Conservation (phyloP, 257 asterid species). For the Ilex asprella region DNA sequence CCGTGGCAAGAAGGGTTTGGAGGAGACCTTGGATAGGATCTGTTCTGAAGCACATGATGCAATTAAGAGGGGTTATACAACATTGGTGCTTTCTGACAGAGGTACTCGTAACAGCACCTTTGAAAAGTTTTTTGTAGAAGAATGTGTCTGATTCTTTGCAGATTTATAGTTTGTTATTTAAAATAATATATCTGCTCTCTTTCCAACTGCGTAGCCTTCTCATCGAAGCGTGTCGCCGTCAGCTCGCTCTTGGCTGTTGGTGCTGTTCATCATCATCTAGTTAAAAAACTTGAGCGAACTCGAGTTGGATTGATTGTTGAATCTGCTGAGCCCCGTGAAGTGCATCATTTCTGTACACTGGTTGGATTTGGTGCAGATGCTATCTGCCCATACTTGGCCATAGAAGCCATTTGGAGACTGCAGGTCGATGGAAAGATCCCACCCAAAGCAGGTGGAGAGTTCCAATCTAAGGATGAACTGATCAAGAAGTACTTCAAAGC, state of each 20-base stretch:
- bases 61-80: constrained; percentile 80
- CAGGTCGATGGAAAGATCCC: constrained; percentile 98
- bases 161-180: constrained; percentile 3
- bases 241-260: constrained; percentile 96
- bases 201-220: constrained; percentile 56
- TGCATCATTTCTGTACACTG: constrained; percentile 95
- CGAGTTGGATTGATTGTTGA: constrained; percentile 87
- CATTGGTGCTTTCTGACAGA: constrained; percentile 90
- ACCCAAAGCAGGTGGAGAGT: constrained; percentile 75
- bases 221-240: constrained; percentile 72
- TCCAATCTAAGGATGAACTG: constrained; percentile 81
- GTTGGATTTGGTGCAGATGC: constrained; percentile 99
- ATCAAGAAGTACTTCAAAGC: constrained; percentile 76
- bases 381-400: constrained; percentile 87
- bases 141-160: background rate
- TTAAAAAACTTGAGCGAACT: constrained; percentile 86
- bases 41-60: constrained; percentile 87
- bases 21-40: constrained; percentile 84
- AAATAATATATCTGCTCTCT: background rate
- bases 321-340: constrained; percentile 99
- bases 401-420: constrained; percentile 92
- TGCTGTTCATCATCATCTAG: constrained; percentile 98
- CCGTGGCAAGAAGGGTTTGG: constrained; percentile 77
- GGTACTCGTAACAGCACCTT: constrained; percentile 35
- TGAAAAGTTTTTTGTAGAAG: background rate